These are phyloP conservation scores for Candida koratica DNA, from an alignment of 805 yeast genomes.

Conservation along the genomic window DNA sequence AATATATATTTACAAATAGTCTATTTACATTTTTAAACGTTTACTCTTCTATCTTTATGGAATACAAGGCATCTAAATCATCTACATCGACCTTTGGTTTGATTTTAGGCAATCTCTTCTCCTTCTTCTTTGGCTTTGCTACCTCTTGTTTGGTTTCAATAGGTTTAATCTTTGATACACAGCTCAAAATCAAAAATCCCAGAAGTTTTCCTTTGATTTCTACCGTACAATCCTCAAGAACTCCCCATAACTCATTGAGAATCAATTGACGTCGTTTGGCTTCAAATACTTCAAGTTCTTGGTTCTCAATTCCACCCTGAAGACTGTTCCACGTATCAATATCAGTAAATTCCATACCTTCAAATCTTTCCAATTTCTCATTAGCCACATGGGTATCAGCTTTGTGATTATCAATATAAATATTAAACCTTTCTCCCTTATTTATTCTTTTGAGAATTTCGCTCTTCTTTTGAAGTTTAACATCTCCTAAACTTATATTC, in stretches of 20 bases:
- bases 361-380: not conserved
- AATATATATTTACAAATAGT: constrained; percentile 10
- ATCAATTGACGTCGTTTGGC: constrained; percentile 28
- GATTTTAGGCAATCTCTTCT: constrained; percentile 13
- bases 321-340: constrained; percentile 10
- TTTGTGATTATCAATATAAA: constrained; percentile 19
- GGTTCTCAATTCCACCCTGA: not conserved
- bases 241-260: constrained; percentile 20
- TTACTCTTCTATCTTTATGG: constrained; percentile 37
- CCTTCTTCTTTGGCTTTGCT: constrained; percentile 14
- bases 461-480: constrained; percentile 32
- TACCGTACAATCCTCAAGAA: constrained; percentile 30
- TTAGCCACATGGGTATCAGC: constrained; percentile 9
- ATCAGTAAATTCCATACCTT: not conserved
- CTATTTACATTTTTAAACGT: not conserved
- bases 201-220: constrained; percentile 27
- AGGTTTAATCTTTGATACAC: constrained; percentile 16
- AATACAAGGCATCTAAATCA: constrained; percentile 39
- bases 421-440: constrained; percentile 30
- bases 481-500: constrained; percentile 38
- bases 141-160: constrained; percentile 7
- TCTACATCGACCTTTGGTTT: constrained; percentile 20
- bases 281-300: constrained; percentile 15
- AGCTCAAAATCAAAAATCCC: constrained; percentile 22
- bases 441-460: constrained; percentile 31